These are phyloP conservation scores for Centella asiatica DNA, from an alignment of 129 eudicot genomes.

Conservation along the genomic window DNA sequence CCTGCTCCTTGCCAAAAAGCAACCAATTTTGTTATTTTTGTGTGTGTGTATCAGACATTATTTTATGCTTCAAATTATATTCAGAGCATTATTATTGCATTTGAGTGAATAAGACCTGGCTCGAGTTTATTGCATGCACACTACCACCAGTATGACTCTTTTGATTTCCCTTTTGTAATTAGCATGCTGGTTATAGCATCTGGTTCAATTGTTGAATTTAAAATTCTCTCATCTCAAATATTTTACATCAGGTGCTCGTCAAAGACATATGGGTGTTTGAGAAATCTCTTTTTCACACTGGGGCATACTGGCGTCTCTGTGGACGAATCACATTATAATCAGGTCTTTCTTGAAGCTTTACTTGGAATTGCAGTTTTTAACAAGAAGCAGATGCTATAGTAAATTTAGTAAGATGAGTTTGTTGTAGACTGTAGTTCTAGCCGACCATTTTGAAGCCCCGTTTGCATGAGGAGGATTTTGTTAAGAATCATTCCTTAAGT, in stretches of 20 bases:
- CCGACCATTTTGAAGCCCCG: background rate
- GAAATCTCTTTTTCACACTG: conserved; percentile 73
- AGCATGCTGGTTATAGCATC: background rate
- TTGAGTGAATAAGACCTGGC: too few species aligned
- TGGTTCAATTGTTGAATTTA: too few species aligned
- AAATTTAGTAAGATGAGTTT: conserved; percentile 17
- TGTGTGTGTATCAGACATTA: too few species aligned
- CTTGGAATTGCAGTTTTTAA: background rate
- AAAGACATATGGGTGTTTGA: conserved; percentile 94
- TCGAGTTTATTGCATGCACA: too few species aligned
- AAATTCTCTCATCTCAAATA: background rate
- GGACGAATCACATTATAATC: conserved; percentile 40
- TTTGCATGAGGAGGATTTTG: background rate
- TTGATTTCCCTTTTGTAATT: too few species aligned
- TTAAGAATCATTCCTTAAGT: background rate
- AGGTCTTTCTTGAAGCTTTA: conserved; percentile 5
- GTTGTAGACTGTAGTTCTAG: background rate
- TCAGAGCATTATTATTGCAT: too few species aligned
- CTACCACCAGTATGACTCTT: too few species aligned
- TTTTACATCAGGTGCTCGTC: conserved; percentile 54
- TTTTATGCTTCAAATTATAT: too few species aligned
- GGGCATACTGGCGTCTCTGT: conserved; percentile 82
- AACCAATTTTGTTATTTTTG: too few species aligned
- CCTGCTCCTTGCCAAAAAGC: too few species aligned
- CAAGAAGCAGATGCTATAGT: background rate